Base-by-base conservation (phyloP, 768 basidiomycete genomes). In the Epithele typhae region DNA sequence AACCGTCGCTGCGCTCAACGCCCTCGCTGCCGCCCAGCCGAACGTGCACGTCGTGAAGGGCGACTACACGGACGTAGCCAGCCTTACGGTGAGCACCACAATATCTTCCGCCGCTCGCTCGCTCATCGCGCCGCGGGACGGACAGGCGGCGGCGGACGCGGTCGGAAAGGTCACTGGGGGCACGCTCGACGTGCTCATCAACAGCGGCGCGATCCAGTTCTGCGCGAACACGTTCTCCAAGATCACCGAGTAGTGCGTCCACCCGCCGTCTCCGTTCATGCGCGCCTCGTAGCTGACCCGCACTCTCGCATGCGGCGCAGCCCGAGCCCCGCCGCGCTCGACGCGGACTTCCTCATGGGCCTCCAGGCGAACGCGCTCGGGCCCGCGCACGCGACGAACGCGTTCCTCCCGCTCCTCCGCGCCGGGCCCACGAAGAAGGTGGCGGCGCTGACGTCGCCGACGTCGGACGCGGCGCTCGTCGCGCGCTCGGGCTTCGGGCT, bases 341-440 rank as follows among this genome's bases (percentile, higher is more conserved):
- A 59, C 15, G 32, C 55, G 23, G 61, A 61, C 37, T 45, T 66
- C 19, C 12, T 53, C 11, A 39, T 51, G 8, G 35, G 45, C 14
- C 64, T 61, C 52, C 53, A 59, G 14, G 55, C 59, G 24, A 73
- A 74, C 56, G 63, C 67, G 36, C 35, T 67, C 40, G 70, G 68
- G 23, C 58, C 62, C 17, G 57, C 70, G 14, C 58, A 60, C 50
- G 63, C 67, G 10, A 67, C 59, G 48, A 67, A 68, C 54, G 56
- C 56, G 4, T 69, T 73, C 60, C 61, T 74, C 6, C 71, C 72
- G 10, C 60, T 73, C 18, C 56, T 74, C 33, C 53, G 51, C 25
- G 53, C 57, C 3, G 61, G 68, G 9, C 17, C 55, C n/a, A 34
- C 46, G 18, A 68, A 71, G 59, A 69, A 66, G 46, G 65, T 72